phyloP scores from a whole-genome alignment of 768 basidiomycete genomes.

The Amanita rubescens region DNA sequence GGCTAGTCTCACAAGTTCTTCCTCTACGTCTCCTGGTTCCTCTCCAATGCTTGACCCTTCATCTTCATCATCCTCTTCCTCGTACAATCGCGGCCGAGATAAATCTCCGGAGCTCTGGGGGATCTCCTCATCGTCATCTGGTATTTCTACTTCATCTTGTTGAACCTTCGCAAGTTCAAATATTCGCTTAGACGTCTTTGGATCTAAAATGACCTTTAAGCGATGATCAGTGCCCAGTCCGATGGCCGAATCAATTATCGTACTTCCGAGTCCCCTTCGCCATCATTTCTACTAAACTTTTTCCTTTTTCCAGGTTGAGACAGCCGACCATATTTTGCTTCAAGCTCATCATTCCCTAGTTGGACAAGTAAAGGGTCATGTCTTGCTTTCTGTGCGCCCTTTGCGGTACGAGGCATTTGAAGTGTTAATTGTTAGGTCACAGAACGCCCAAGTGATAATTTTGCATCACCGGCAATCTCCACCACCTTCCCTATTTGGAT shows the following conservation, averaged over 20 bases:
- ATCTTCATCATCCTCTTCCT: slow-evolving; percentile 4
- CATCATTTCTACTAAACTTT: slow-evolving; percentile 47
- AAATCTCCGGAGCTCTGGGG: slow-evolving; percentile 20
- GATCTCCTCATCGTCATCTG: slow-evolving; percentile 54
- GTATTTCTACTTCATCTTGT: slow-evolving; percentile 78
- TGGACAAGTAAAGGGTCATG: slow-evolving; percentile 88
- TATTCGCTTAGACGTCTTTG: slow-evolving; percentile 79
- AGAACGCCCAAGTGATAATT: background rate
- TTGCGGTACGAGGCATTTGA: slow-evolving; percentile 60
- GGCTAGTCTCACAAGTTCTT: slow-evolving; percentile 45
- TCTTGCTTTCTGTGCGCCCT: slow-evolving; percentile 47
- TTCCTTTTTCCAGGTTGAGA: slow-evolving; percentile 70
- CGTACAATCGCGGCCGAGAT: background rate
- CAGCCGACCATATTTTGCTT: slow-evolving; percentile 72
- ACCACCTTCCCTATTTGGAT: background rate
- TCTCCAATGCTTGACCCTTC: slow-evolving; percentile 16
- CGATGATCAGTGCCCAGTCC: slow-evolving; percentile 8
- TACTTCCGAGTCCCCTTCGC: slow-evolving; percentile 55
- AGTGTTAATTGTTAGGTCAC: slow-evolving; percentile 9
- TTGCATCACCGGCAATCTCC: slow-evolving; percentile 18
- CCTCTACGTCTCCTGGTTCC: slow-evolving; percentile 48
- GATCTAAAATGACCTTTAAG: slow-evolving; percentile 60
- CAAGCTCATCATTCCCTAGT: slow-evolving; percentile 68
- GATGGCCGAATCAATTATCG: slow-evolving; percentile 14
- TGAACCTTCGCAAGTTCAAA: slow-evolving; percentile 90